Evolutionary conservation across 73 alveolate genomes (phyloP), one percentile per base, ranked within the genome.

Genomic region (Tetrahymena elliotti): DNA sequence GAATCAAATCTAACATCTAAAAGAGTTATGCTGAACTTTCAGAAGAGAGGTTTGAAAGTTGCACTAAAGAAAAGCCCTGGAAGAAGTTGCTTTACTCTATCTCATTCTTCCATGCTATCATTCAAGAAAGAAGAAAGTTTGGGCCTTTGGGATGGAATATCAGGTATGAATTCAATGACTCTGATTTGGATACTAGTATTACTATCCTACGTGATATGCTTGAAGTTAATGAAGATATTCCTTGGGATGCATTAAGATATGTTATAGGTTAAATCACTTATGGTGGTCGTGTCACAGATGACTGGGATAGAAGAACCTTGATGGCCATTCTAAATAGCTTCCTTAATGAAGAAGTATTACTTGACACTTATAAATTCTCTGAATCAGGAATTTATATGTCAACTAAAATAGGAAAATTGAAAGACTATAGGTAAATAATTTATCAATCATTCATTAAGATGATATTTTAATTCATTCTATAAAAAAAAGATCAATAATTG

Each of bases 241-340:
- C 98, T 2, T 98, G 99, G 99, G 98, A 98, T 88, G 98, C 99
- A 2, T 95, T 99, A 6, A 84, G 95, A 20, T 98, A 97, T 93
- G 98, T 98, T 5, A 97, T 97, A 93, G 99, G 99, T 68, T 99
- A 98, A 40, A 99, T 98, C 35, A 98, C 98, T 34, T 99, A 99
- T 97, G 99, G 99, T 24, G 99, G 99, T 27, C 96, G 99, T 94
- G 99, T 99, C 6, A 99, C 99, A 4, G 99, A 99, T 97, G 99
- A 97, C 84, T 97, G 98, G 95, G 99, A 99, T 96, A 97, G 99
- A 96, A 97, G 99, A 52, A 97, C 99, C 83, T 96, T 99, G 92
- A 97, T 98, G 98, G 97, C 98, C 82, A 98, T 99, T 35, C 97
- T 99, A 24, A 84, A 95, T 9, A 97, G 97, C 93, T 99, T 96